Evolutionary conservation across 345 rosid genomes (phyloP).

Genomic region (Corchorus olitorius): DNA sequence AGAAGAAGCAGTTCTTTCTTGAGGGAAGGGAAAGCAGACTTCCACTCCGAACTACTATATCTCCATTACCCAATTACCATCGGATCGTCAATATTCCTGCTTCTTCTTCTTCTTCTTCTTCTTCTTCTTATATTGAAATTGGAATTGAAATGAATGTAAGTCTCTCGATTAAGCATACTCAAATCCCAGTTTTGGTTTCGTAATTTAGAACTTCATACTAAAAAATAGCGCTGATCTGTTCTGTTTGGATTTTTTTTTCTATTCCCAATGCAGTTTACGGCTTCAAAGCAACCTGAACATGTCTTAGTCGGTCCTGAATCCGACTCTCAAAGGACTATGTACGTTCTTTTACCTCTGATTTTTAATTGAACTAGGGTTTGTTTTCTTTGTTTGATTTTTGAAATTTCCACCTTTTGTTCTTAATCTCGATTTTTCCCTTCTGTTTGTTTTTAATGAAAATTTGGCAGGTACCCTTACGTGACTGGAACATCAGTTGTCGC

Average conservation of each 20-base stretch:
- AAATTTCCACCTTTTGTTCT: not conserved
- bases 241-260: not conserved
- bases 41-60: too few species aligned
- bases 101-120: too few species aligned
- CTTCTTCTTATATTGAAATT: too few species aligned
- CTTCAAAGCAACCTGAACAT: constrained; percentile 37
- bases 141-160: constrained; percentile 33
- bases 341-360: constrained; percentile 13
- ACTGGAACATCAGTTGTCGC: constrained; percentile 96
- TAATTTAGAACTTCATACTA: not conserved
- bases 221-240: not conserved
- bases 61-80: too few species aligned
- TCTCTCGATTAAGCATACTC: not conserved
- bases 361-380: not conserved
- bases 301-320: constrained; percentile 36
- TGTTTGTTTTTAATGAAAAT: not conserved
- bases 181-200: not conserved
- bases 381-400: constrained; percentile 6
- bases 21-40: too few species aligned
- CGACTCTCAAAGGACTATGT: constrained; percentile 58
- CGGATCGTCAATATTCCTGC: too few species aligned
- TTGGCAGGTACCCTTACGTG: constrained; percentile 76
- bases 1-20: too few species aligned
- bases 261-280: constrained; percentile 23
- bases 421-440: not conserved